Evolutionary conservation across 352 stramenopile species (phyloP).

Genomic region (Phytophthora lateralis): DNA sequence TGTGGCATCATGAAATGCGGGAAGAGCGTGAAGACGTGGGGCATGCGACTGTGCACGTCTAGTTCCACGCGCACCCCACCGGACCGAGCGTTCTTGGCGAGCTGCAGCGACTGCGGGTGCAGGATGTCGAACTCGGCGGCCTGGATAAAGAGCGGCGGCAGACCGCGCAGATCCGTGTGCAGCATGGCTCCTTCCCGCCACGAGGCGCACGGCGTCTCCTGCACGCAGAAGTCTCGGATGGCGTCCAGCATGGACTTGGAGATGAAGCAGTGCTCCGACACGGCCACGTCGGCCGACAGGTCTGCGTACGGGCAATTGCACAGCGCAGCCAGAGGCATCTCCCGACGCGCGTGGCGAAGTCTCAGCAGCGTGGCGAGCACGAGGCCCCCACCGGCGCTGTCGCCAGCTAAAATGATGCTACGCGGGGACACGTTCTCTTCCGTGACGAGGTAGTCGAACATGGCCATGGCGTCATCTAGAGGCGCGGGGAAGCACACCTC

Average conservation of each 20-base stretch:
- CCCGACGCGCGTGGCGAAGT: slow-evolving; percentile 27
- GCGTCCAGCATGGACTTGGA: slow-evolving; percentile 42
- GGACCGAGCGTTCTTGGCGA: slow-evolving; percentile 37
- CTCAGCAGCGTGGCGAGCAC: slow-evolving; percentile 51
- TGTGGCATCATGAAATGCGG: slow-evolving; percentile 55
- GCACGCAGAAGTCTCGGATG: slow-evolving; percentile 42
- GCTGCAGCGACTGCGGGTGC: slow-evolving; percentile 42
- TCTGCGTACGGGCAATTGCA: slow-evolving; percentile 60
- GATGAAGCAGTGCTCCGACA: slow-evolving; percentile 57
- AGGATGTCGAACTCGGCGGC: slow-evolving; percentile 55
- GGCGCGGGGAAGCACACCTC: slow-evolving; percentile 47
- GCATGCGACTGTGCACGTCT: slow-evolving; percentile 60
- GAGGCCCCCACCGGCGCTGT: slow-evolving; percentile 60
- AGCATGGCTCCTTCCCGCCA: slow-evolving; percentile 50
- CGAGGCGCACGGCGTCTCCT: slow-evolving; percentile 9
- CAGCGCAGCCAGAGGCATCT: slow-evolving; percentile 41
- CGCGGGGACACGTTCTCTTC: slow-evolving; percentile 30
- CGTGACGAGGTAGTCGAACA: slow-evolving; percentile 50
- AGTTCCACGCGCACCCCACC: slow-evolving; percentile 42
- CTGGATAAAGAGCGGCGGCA: slow-evolving; percentile 56
- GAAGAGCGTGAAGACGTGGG: slow-evolving; percentile 67
- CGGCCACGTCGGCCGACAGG: slow-evolving; percentile 32
- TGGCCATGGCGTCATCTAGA: slow-evolving; percentile 52
- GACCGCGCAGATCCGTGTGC: slow-evolving; percentile 41
- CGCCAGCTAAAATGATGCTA: slow-evolving; percentile 49